Conservation (phyloP, 2,329 filamentous ascomycete genomes). For the Aspergillus brasiliensis region DNA sequence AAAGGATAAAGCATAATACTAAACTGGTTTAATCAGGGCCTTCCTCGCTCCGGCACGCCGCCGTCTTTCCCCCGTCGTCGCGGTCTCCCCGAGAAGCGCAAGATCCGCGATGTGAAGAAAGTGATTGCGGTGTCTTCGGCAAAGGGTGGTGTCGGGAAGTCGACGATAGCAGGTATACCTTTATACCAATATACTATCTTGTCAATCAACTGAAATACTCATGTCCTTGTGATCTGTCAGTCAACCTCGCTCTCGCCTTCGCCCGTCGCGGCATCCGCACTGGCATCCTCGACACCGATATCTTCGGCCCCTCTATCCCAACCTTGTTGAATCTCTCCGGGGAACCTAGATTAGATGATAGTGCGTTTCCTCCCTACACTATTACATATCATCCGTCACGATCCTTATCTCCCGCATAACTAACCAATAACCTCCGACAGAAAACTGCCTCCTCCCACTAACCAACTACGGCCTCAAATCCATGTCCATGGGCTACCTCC, state of each 20-base stretch:
- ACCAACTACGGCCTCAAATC: constrained; percentile 95
- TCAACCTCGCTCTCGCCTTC: constrained; percentile 83
- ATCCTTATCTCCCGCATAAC: neutral
- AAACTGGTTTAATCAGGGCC: constrained; percentile 64
- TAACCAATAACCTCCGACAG: constrained; percentile 20
- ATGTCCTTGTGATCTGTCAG: constrained; percentile 29
- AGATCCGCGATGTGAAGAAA: constrained; percentile 81
- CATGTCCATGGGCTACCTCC: constrained; percentile 83
- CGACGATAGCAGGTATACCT: constrained; percentile 75
- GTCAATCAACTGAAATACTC: neutral
- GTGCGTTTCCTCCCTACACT: constrained; percentile 51
- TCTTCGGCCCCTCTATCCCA: constrained; percentile 94
- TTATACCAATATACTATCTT: neutral
- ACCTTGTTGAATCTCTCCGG: constrained; percentile 81
- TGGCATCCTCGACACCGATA: constrained; percentile 92
- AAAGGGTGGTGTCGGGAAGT: constrained; percentile 98
- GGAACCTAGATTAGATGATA: constrained; percentile 72
- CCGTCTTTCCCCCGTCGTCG: constrained; percentile 72
- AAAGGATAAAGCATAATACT: too few species aligned
- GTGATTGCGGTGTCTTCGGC: constrained; percentile 97
- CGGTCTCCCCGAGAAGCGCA: constrained; percentile 76
- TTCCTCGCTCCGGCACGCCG: constrained; percentile 73
- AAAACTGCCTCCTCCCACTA: constrained; percentile 71
- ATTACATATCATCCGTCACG: neutral
- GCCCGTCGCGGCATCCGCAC: constrained; percentile 77